A percentile compares a stretch with the other conserved stretches of the same genome.
These are phyloP conservation scores for Aquilaria sinensis DNA, from an alignment of 345 rosid species.

Conservation along the genomic window DNA sequence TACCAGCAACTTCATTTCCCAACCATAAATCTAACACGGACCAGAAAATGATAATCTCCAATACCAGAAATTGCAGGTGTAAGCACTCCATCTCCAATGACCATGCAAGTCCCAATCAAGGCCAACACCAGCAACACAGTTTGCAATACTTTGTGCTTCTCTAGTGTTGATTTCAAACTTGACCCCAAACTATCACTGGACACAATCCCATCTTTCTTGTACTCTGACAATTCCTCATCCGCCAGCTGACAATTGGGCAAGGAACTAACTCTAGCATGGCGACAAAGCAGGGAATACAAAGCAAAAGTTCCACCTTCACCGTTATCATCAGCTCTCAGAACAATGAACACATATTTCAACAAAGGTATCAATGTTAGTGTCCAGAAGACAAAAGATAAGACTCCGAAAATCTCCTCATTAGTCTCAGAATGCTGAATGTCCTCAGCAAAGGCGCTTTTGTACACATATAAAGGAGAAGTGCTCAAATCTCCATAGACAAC, in stretches of 20 bases:
- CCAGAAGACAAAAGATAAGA: conserved; percentile 79
- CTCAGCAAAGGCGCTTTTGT: conserved; percentile 76
- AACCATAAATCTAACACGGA: neutral
- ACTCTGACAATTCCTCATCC: conserved; percentile 68
- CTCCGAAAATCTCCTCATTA: conserved; percentile 87
- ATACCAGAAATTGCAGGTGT: conserved; percentile 89
- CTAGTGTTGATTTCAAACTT: conserved; percentile 55
- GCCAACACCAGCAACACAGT: conserved; percentile 71
- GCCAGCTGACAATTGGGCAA: conserved; percentile 80
- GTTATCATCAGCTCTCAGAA: conserved; percentile 82
- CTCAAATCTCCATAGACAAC: conserved; percentile 90
- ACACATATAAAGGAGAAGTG: conserved; percentile 80
- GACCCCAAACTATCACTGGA: conserved; percentile 23
- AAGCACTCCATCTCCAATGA: conserved; percentile 84
- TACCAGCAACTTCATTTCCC: neutral
- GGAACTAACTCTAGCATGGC: conserved; percentile 72
- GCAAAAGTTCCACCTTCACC: conserved; percentile 95
- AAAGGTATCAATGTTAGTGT: conserved; percentile 72
- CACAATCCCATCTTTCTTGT: conserved; percentile 33
- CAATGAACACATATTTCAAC: conserved; percentile 70
- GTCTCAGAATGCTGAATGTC: conserved; percentile 74
- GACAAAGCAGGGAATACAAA: conserved; percentile 64
- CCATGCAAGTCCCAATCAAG: conserved; percentile 90
- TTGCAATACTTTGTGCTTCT: conserved; percentile 61
- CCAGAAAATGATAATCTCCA: neutral